Evolutionary conservation across 1,284 basidiomycete genomes (phyloP).

Genomic region (Leccinum pallidistipes): DNA sequence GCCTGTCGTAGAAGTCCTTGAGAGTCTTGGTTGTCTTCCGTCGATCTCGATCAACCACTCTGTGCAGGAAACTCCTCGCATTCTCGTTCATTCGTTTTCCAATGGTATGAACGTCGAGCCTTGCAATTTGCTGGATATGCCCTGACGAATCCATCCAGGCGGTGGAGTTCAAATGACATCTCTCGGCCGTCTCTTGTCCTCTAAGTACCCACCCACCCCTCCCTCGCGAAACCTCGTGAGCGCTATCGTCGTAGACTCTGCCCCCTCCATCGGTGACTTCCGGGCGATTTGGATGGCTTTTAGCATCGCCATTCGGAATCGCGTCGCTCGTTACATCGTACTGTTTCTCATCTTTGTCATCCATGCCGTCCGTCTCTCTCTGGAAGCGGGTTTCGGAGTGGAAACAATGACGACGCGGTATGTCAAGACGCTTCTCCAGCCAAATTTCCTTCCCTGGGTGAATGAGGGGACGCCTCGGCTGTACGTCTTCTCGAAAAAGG

Average conservation of each 20-base stretch:
- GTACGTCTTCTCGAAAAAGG: conserved; percentile 54
- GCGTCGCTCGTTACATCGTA: conserved; percentile 31
- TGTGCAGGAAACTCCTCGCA: conserved; percentile 17
- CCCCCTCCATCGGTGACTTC: conserved; percentile 41
- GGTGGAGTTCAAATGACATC: conserved; percentile 44
- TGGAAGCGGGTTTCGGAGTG: conserved; percentile 17
- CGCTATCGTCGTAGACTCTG: conserved; percentile 52
- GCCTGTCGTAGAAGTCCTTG: conserved; percentile 43
- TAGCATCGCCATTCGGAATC: conserved; percentile 39
- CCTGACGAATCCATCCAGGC: conserved; percentile 36
- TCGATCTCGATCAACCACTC: conserved; percentile 4
- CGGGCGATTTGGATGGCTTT: conserved; percentile 40
- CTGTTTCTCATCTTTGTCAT: conserved; percentile 25
- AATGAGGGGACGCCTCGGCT: conserved; percentile 44
- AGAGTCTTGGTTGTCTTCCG: conserved; percentile 40
- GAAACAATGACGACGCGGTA: conserved; percentile 19
- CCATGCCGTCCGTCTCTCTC: conserved; percentile 18
- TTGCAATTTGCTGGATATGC: background rate
- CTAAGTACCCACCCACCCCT: conserved; percentile 20
- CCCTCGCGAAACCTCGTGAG: conserved; percentile 23
- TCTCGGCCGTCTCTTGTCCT: conserved; percentile 39
- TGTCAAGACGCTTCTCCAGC: conserved; percentile 37
- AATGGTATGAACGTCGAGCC: conserved; percentile 43
- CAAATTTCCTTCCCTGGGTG: conserved; percentile 47
- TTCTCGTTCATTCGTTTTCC: conserved; percentile 55